Conservation (phyloP, 2,329 filamentous ascomycete genomes). For the Phialocephala subalpina region DNA sequence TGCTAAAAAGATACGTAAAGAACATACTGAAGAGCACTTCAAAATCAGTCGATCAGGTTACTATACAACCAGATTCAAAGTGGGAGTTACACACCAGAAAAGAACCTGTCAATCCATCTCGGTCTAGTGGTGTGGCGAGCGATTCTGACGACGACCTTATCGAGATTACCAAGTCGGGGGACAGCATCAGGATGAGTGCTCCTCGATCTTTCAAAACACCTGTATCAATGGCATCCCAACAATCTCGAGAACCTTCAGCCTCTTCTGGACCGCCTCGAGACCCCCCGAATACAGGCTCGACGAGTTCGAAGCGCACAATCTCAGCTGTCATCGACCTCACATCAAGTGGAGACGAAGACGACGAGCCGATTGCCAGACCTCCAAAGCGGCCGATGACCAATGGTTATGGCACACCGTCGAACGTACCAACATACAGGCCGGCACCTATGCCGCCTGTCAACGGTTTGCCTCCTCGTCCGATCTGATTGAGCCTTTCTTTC, state of each 20-base stretch:
- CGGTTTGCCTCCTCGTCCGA: not conserved
- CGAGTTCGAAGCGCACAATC: conserved; percentile 51
- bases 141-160: conserved; percentile 59
- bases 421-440: conserved; percentile 27
- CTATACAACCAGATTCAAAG: conserved; percentile 84
- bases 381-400: conserved; percentile 43
- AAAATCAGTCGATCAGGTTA: conserved; percentile 80
- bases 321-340: conserved; percentile 62
- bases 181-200: conserved; percentile 41
- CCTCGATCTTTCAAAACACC: conserved; percentile 36
- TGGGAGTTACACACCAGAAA: conserved; percentile 63
- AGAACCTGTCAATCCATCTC: conserved; percentile 28
- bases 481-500: conserved; percentile 2
- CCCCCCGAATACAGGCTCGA: conserved; percentile 21
- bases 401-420: conserved; percentile 23
- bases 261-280: conserved; percentile 42
- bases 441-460: conserved; percentile 20
- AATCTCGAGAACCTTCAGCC: conserved; percentile 46
- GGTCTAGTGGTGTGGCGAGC: conserved; percentile 33
- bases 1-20: conserved; percentile 76
- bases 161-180: conserved; percentile 50
- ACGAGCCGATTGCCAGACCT: conserved; percentile 46
- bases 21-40: conserved; percentile 83
- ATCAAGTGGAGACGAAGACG: conserved; percentile 59
- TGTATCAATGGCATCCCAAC: conserved; percentile 25